Base-by-base conservation (phyloP, 495 filamentous ascomycete genomes). In the Clohesyomyces aquaticus region DNA sequence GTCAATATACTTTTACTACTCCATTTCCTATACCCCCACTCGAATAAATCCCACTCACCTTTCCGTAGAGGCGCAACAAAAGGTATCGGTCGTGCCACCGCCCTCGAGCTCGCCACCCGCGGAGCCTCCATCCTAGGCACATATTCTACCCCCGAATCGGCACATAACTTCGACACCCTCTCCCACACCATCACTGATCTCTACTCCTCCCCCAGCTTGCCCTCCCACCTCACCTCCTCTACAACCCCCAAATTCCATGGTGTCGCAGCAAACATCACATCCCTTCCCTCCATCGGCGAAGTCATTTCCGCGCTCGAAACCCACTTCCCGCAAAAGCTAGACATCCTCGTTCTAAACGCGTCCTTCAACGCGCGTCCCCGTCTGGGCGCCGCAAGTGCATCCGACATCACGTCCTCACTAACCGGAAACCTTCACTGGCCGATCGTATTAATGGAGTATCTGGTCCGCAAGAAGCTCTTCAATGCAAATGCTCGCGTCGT, bases 61-160 rank as follows among this genome's bases (percentile, higher is more conserved):
- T 23, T 41, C n/a, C 26, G 46, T 49, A 67, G 63, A 19, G 69
- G 69, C n/a, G 69, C 65, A 49, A 66, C 61, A 3, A 66, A 69
- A 72, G 70, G 70, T 43, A 72, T 72, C 35, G 70, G 70, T 22
- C 67, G 70, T 8, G 63, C 70, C 49, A 72, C 67, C 12, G 70
- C 66, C 41, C 67, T 72, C 29, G 45, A 67, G 26, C 63, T 70
- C 22, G 47, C 63, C 23, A 55, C 62, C 38, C 67, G 67, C 41
- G 70, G 70, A 18, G 26, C 28, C 55, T 70, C 66, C 14, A 53
- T 72, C 26, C 52, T 72, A 16, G 69, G 65, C 1, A 72, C 69
- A 35, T 72, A 68, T 50, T 69, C 69, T 49, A 59, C 57, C 62
- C 51, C 66, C 14, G n/a, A 62, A 55, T 66, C 69, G 23, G 61